These are phyloP conservation scores for Halophytophthora polymorphica DNA, from an alignment of 352 stramenopile species.

Conservation along the genomic window DNA sequence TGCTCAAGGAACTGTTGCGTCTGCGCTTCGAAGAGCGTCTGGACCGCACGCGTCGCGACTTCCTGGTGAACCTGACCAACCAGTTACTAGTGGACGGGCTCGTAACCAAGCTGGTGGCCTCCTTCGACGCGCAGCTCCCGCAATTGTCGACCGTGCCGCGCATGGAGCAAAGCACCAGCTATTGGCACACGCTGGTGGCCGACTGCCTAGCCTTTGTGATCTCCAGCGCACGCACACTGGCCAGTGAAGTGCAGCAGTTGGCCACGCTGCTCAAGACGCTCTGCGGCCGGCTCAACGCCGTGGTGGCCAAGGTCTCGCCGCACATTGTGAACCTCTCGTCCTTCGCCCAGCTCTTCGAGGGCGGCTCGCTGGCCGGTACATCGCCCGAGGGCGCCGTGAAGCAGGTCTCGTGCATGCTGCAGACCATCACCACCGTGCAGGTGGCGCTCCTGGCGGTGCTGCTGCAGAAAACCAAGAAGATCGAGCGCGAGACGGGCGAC, in stretches of 20 bases:
- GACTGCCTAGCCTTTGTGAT: slow-evolving; percentile 65
- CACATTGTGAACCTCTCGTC: slow-evolving; percentile 82
- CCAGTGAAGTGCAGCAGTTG: slow-evolving; percentile 54
- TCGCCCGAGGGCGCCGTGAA: slow-evolving; percentile 64
- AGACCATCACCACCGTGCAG: slow-evolving; percentile 70
- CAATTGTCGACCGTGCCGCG: slow-evolving; percentile 53
- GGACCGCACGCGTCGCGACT: slow-evolving; percentile 55
- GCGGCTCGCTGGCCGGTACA: slow-evolving; percentile 53
- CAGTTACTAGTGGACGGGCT: slow-evolving; percentile 49
- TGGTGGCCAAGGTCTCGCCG: slow-evolving; percentile 69
- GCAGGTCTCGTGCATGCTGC: slow-evolving; percentile 75
- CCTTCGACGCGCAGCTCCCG: slow-evolving; percentile 48
- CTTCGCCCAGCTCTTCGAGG: slow-evolving; percentile 72
- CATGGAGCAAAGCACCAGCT: slow-evolving; percentile 65
- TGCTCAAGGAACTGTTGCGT: slow-evolving; percentile 72
- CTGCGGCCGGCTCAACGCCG: slow-evolving; percentile 49
- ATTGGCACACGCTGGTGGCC: slow-evolving; percentile 74
- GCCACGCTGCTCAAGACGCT: slow-evolving; percentile 51
- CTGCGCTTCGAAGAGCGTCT: slow-evolving; percentile 58
- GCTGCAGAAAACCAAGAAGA: slow-evolving; percentile 57
- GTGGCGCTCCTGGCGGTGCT: slow-evolving; percentile 61
- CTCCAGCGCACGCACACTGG: slow-evolving; percentile 47
- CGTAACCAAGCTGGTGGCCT: slow-evolving; percentile 43
- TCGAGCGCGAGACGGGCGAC: slow-evolving; percentile 61
- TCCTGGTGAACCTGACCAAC: slow-evolving; percentile 69